phyloP scores from a whole-genome alignment of 805 yeast species.

The Monosporozyma aerobia region DNA sequence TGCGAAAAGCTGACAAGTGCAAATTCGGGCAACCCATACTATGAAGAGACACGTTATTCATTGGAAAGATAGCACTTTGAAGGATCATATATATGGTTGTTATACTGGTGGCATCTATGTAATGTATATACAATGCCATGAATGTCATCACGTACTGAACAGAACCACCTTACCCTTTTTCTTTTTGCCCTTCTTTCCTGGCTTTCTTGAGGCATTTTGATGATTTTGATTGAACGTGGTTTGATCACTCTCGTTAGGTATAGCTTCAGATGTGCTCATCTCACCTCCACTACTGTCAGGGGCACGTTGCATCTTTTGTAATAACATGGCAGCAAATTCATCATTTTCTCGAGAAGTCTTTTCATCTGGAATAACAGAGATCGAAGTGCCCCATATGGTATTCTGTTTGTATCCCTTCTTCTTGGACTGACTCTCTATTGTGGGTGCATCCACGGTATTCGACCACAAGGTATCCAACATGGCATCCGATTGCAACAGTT shows the following conservation, averaged over 20 bases:
- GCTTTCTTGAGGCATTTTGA: not conserved
- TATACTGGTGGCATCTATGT: not conserved
- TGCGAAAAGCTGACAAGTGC: not conserved
- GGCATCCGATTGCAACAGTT: not conserved
- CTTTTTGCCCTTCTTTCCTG: constrained; percentile 33
- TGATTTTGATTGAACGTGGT: not conserved
- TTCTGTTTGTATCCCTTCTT: constrained; percentile 30
- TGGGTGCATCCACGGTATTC: not conserved
- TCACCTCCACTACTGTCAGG: constrained; percentile 2
- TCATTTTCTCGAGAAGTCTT: constrained; percentile 35
- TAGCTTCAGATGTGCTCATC: not conserved
- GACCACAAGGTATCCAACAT: constrained; percentile 5
- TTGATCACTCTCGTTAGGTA: not conserved
- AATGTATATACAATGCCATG: not conserved
- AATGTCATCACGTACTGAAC: constrained; percentile 13
- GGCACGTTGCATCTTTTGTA: constrained; percentile 41
- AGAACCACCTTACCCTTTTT: constrained; percentile 32
- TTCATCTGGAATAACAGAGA: constrained; percentile 26
- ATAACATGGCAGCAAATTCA: constrained; percentile 42
- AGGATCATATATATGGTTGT: not conserved
- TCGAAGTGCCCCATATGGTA: constrained; percentile 71
- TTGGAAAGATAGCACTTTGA: too few relatives aligned
- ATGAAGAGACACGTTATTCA: too few relatives aligned
- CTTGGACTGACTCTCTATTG: not conserved
- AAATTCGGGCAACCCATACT: too few relatives aligned